These are phyloP conservation scores for Isatis tinctoria DNA, from an alignment of 345 rosid species.

Conservation along the genomic window DNA sequence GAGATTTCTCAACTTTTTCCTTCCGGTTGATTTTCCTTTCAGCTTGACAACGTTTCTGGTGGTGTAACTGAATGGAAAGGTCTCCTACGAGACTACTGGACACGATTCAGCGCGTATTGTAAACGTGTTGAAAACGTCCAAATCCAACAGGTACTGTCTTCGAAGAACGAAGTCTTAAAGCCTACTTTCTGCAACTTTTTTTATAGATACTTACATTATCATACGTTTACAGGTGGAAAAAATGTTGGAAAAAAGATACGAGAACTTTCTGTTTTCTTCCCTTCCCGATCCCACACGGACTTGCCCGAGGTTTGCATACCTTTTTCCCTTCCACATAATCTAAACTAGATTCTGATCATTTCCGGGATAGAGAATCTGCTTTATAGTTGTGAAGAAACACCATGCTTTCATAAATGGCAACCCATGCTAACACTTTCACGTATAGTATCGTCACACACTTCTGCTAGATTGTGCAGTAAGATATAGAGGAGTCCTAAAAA, in stretches of 20 bases:
- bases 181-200: neutral
- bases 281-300: conserved; percentile 63
- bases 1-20: neutral
- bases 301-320: conserved; percentile 66
- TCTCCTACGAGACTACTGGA: conserved; percentile 89
- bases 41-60: conserved; percentile 98
- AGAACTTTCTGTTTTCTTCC: conserved; percentile 71
- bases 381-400: neutral
- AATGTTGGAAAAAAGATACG: conserved; percentile 86
- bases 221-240: conserved; percentile 77
- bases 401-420: neutral
- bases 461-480: conserved; percentile 1
- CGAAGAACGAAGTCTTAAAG: conserved; percentile 1
- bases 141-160: conserved; percentile 64
- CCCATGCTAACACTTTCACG: conserved; percentile 6
- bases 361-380: neutral
- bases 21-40: conserved; percentile 20
- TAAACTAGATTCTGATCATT: conserved; percentile 2
- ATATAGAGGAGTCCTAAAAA: neutral
- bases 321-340: neutral
- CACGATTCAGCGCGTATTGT: conserved; percentile 83
- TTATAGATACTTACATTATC: neutral
- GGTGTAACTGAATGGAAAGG: conserved; percentile 99
- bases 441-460: neutral
- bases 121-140: conserved; percentile 56